Conservation (phyloP, 306 rosid genomes). For the Dalbergia oliveri region DNA sequence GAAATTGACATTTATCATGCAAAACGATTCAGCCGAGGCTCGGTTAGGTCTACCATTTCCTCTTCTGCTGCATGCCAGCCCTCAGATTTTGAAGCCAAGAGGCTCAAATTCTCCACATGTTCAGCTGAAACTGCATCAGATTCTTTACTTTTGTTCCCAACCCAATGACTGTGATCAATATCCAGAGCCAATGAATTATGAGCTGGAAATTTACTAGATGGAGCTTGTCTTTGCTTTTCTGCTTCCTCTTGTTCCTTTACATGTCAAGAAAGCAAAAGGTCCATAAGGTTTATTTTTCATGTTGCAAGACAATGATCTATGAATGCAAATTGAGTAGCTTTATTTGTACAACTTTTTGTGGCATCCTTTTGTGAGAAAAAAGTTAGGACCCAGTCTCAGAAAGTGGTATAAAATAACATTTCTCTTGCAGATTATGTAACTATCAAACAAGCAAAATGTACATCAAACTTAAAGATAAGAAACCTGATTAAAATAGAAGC, state of each 20-base stretch:
- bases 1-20: constrained; percentile 58
- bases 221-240: constrained; percentile 56
- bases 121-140: constrained; percentile 58
- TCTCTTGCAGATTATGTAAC: not conserved
- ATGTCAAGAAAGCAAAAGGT: constrained; percentile 41
- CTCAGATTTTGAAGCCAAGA: constrained; percentile 63
- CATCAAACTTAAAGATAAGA: not conserved
- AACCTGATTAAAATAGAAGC: constrained; percentile 21
- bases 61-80: constrained; percentile 61
- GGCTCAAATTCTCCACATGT: constrained; percentile 62
- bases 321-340: not conserved
- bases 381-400: no score
- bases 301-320: constrained; percentile 44
- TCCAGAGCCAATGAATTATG: constrained; percentile 55
- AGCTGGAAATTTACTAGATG: constrained; percentile 48
- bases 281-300: constrained; percentile 45
- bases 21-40: constrained; percentile 91
- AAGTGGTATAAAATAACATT: no score
- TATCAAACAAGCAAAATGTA: constrained; percentile 1
- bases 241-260: constrained; percentile 53
- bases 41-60: constrained; percentile 85
- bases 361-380: no score
- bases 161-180: constrained; percentile 43
- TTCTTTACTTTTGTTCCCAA: constrained; percentile 48
- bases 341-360: no score